phyloP scores from a whole-genome alignment of 2,329 filamentous ascomycete species.

The Alternaria sp. region DNA sequence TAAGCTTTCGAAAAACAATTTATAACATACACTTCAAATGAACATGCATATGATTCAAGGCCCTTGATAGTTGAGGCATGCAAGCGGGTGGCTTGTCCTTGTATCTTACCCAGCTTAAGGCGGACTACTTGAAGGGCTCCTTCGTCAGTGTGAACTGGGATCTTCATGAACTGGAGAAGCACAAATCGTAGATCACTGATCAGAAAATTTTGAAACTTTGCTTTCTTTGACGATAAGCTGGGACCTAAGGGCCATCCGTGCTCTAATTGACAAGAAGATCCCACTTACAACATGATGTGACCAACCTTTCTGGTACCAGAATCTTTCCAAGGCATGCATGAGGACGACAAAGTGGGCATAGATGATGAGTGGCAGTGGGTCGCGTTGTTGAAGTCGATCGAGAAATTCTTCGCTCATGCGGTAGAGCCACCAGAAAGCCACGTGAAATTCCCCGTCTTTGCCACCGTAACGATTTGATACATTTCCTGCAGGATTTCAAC shows the following conservation, averaged over 20 bases:
- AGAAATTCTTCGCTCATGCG: constrained; percentile 37
- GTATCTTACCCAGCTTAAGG: constrained; percentile 27
- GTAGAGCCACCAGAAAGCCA: constrained; percentile 40
- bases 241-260: constrained; percentile 32
- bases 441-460: constrained; percentile 37
- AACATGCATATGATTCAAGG: neutral
- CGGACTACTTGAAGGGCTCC: constrained; percentile 31
- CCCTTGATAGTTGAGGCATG: too few species aligned
- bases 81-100: constrained; percentile 27
- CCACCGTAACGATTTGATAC: constrained; percentile 36
- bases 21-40: neutral
- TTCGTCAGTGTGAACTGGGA: constrained; percentile 44
- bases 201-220: constrained; percentile 40
- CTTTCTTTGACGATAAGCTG: constrained; percentile 29
- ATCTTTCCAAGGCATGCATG: constrained; percentile 37
- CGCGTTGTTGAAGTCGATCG: constrained; percentile 33
- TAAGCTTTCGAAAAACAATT: neutral
- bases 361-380: constrained; percentile 33
- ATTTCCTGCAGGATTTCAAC: constrained; percentile 30
- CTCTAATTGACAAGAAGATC: constrained; percentile 24
- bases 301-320: constrained; percentile 47
- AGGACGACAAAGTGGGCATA: constrained; percentile 42
- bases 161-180: constrained; percentile 38
- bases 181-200: constrained; percentile 41
- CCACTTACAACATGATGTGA: constrained; percentile 40